Conservation (phyloP, 2,329 filamentous ascomycete genomes). For the Ceratocystis cubensis region DNA sequence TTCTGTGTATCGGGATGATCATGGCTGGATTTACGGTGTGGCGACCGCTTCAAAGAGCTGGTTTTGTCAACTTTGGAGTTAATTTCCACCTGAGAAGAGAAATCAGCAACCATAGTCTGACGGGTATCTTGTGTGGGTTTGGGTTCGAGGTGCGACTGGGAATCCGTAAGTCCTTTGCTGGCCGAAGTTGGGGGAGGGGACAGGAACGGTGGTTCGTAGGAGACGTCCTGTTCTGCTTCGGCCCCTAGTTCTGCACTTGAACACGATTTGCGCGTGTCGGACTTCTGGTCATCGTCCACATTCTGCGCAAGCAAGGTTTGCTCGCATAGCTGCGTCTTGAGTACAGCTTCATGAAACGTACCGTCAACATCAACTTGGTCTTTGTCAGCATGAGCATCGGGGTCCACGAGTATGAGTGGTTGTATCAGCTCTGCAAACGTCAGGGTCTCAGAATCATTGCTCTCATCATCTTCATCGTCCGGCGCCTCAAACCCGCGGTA, state of each 20-base stretch:
- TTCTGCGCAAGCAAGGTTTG: not conserved
- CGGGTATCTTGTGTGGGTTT: not conserved
- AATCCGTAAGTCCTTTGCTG: not conserved
- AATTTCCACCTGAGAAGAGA: slow-evolving; percentile 10
- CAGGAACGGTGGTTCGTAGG: not conserved
- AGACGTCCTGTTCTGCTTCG: not conserved
- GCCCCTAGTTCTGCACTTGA: too few species aligned
- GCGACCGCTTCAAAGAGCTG: not conserved
- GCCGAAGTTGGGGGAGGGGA: not conserved
- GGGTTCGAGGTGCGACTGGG: not conserved
- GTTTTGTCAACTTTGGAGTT: not conserved
- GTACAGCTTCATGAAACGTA: slow-evolving; percentile 2
- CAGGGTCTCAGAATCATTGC: slow-evolving; percentile 46
- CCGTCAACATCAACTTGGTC: not conserved
- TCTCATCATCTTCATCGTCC: slow-evolving; percentile 38
- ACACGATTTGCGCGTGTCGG: not conserved
- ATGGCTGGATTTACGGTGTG: not conserved
- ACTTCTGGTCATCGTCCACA: not conserved
- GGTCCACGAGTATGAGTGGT: slow-evolving; percentile 40
- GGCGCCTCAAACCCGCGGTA: slow-evolving; percentile 64
- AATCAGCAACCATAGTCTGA: slow-evolving; percentile 4
- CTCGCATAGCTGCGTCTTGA: not conserved
- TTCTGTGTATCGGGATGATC: not conserved
- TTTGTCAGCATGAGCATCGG: not conserved
- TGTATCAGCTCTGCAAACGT: slow-evolving; percentile 53